phyloP scores from a whole-genome alignment of 2,329 filamentous ascomycete species.

The Fragosphaeria purpurea region DNA sequence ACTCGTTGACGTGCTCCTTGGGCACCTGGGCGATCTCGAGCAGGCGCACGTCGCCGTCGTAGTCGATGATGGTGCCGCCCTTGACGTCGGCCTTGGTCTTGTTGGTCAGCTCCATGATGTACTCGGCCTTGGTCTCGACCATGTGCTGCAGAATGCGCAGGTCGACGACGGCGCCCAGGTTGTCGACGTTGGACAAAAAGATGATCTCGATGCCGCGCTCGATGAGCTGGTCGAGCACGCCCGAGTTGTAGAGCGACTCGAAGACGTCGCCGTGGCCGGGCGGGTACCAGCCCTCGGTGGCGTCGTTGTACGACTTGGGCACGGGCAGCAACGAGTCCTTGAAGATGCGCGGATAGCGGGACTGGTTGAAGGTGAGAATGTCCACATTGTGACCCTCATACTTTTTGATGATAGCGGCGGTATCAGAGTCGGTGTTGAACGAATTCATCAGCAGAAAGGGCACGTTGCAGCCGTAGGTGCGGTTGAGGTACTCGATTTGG shows the following conservation, averaged over 20 bases:
- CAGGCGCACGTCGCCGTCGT: conserved; percentile 91
- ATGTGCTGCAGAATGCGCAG: conserved; percentile 98
- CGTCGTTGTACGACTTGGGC: conserved; percentile 77
- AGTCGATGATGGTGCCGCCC: conserved; percentile 99
- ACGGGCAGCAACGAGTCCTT: conserved; percentile 97
- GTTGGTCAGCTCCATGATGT: conserved; percentile 99
- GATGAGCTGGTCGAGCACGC: conserved; percentile 91
- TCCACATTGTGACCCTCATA: conserved; percentile 99
- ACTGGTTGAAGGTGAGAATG: conserved; percentile 99
- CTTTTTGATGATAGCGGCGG: conserved; percentile 99
- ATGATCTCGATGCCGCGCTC: conserved; percentile 93
- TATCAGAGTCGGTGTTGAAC: conserved; percentile 99
- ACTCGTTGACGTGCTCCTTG: conserved; percentile 99
- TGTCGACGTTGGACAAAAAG: conserved; percentile 98
- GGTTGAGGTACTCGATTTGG: conserved; percentile 98
- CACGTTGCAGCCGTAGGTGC: conserved; percentile 93
- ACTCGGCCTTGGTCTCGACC: conserved; percentile 93
- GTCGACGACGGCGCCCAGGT: conserved; percentile 94
- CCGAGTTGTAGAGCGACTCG: conserved; percentile 98
- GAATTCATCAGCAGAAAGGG: conserved; percentile 99
- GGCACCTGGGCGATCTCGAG: conserved; percentile 98
- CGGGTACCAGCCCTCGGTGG: conserved; percentile 96
- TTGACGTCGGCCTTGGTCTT: conserved; percentile 99
- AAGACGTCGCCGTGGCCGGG: conserved; percentile 99
- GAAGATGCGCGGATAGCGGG: conserved; percentile 91